Base-by-base conservation (phyloP, 805 yeast genomes). In the Pichia californica region DNA sequence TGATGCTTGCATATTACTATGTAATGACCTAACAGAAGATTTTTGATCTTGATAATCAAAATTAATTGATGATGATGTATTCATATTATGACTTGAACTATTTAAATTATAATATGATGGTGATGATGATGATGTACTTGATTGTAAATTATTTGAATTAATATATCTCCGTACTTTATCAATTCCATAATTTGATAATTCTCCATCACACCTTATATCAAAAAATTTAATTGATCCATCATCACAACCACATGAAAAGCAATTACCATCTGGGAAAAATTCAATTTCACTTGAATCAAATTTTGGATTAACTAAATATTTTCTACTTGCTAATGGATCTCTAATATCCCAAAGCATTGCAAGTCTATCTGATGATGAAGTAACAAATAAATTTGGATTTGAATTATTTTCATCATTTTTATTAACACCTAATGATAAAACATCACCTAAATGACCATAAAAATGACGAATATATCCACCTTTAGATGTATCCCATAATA, bases 121-220 rank as follows among this genome's bases (percentile, higher is more conserved):
- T n/a, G n/a, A n/a, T n/a, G n/a, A 27, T 7, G 38, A 26, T 16
- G 48, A 46, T 13, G 35, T 13, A 21, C 27, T 26, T 3, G 14
- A 25, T 27, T 35, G 38, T 13, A 49, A 19, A 13, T 36, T 34
- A 13, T 48, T 38, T 14, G 28, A 27, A 19, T 41, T 31, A 9
- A 49, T 30, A 30, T 50, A 48, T 27, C 26, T 47, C 7, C 44
- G 42, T 6, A 48, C 44, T 11, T 36, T 36, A 6, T 50, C 48
- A 27, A 67, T 51, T 20, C 53, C 62, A 59, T 79, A 87, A 15
- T 53, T 58, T 8, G 77, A 71, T 34, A 88, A 56, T 49, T 76
- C 81, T 49, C 93, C 77, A 57, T 85, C 95, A 2, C 88, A 71
- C 49, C 96, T 70, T 36, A 86, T 61, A 58, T 88, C 97, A 60